phyloP scores from a whole-genome alignment of 257 asterid species.

The Coffea canephora region DNA sequence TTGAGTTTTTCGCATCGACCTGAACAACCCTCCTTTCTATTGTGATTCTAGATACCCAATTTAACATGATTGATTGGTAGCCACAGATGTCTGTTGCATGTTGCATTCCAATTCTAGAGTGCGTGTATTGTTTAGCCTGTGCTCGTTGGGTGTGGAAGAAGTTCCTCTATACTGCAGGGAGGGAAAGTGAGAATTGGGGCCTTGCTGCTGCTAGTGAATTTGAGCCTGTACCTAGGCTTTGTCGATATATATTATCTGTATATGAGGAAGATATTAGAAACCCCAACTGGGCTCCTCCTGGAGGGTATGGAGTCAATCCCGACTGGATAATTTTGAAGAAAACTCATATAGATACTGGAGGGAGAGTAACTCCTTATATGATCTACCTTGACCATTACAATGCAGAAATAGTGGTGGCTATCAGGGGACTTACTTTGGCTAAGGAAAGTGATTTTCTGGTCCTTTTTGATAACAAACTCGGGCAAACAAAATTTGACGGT shows the following conservation, averaged over 20 bases:
- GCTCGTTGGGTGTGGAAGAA: constrained; percentile 97
- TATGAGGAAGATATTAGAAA: constrained; percentile 76
- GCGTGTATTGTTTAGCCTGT: constrained; percentile 94
- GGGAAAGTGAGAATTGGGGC: constrained; percentile 94
- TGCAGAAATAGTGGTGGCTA: constrained; percentile 59
- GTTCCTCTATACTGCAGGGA: constrained; percentile 81
- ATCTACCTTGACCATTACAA: constrained; percentile 78
- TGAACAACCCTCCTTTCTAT: not conserved
- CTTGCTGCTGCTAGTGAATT: constrained; percentile 78
- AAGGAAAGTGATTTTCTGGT: constrained; percentile 76
- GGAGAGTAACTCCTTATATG: constrained; percentile 79
- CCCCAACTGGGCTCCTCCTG: constrained; percentile 79
- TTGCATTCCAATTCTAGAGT: constrained; percentile 87
- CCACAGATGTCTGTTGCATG: constrained; percentile 86
- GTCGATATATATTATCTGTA: constrained; percentile 66
- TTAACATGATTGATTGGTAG: constrained; percentile 32
- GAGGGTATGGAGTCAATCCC: constrained; percentile 81
- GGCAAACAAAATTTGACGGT: constrained; percentile 89
- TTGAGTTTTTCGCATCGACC: not conserved
- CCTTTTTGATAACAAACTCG: constrained; percentile 77
- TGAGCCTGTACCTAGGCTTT: constrained; percentile 77
- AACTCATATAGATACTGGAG: constrained; percentile 53
- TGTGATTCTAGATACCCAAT: constrained; percentile 19
- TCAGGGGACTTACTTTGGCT: constrained; percentile 89
- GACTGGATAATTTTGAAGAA: constrained; percentile 62